phyloP scores from a whole-genome alignment of 164 flowering plant species.

The Nelumbo lutea region DNA sequence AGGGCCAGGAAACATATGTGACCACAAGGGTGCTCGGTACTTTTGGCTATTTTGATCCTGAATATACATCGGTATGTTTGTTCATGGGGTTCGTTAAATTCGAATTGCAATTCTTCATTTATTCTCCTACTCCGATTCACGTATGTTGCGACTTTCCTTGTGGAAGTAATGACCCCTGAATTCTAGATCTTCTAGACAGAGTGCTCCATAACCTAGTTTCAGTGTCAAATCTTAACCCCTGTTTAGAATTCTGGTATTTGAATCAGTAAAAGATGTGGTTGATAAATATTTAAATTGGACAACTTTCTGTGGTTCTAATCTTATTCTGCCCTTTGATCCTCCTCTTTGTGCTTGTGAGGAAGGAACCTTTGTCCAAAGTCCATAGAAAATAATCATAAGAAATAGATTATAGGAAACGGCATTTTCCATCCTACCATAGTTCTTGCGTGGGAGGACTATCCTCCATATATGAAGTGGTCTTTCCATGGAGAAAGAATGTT shows the following conservation, averaged over 20 bases:
- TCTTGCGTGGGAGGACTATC: neutral
- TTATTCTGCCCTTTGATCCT: no score
- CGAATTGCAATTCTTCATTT: neutral
- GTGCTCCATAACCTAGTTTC: neutral
- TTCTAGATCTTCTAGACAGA: neutral
- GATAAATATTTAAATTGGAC: neutral
- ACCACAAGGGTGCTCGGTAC: conserved; percentile 89
- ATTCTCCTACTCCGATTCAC: neutral
- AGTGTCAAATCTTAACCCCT: neutral
- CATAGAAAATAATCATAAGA: no score
- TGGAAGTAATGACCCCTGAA: neutral
- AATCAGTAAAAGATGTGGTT: neutral
- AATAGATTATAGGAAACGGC: neutral
- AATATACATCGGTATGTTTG: conserved; percentile 77
- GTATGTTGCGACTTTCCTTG: neutral
- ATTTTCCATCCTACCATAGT: neutral
- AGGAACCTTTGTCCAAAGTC: no score
- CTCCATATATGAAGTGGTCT: neutral
- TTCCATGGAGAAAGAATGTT: neutral
- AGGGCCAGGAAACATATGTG: conserved; percentile 68
- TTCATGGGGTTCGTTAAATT: neutral
- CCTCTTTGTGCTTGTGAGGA: no score
- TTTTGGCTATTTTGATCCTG: conserved; percentile 96
- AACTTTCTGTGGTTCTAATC: neutral
- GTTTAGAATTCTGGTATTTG: neutral